phyloP scores from a whole-genome alignment of 2,329 filamentous ascomycete genomes.

The Epichloe uncinata region DNA sequence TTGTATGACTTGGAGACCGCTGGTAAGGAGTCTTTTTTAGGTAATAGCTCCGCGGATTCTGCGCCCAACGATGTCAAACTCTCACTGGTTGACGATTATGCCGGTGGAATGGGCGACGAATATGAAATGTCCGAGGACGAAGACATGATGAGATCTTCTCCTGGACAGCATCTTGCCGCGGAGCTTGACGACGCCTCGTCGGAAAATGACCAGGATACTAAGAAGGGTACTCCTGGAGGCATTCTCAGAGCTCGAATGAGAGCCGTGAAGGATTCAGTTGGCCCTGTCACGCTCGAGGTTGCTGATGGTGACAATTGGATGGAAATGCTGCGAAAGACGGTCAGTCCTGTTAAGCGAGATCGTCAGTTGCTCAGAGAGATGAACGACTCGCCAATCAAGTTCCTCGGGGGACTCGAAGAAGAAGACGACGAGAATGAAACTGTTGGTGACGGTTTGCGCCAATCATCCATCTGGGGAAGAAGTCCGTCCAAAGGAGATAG shows the following conservation, averaged over 20 bases:
- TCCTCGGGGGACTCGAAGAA: conserved; percentile 13
- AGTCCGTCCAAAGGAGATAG: conserved; percentile 18
- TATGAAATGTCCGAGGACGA: conserved; percentile 61
- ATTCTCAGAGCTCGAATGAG: conserved; percentile 51
- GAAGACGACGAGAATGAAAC: conserved; percentile 22
- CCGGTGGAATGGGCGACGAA: conserved; percentile 52
- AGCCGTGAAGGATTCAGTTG: conserved; percentile 45
- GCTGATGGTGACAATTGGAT: conserved; percentile 76
- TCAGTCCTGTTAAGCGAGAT: conserved; percentile 87
- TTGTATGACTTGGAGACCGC: conserved; percentile 42
- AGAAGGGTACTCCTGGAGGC: conserved; percentile 40
- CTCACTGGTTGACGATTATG: conserved; percentile 46
- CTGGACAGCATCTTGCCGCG: conserved; percentile 60
- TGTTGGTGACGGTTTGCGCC: conserved; percentile 34
- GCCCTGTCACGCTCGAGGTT: conserved; percentile 46
- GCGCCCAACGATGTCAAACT: conserved; percentile 46
- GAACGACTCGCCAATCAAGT: conserved; percentile 38
- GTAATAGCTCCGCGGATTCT: conserved; percentile 77
- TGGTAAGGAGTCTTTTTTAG: conserved; percentile 75
- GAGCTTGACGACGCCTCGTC: conserved; percentile 52
- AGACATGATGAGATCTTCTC: conserved; percentile 68
- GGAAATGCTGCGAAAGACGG: conserved; percentile 83
- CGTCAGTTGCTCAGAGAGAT: conserved; percentile 53
- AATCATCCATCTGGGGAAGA: conserved; percentile 22
- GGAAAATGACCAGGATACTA: conserved; percentile 34